Evolutionary conservation across 441 rosid species (phyloP).

Genomic region (Melianthus villosus): DNA sequence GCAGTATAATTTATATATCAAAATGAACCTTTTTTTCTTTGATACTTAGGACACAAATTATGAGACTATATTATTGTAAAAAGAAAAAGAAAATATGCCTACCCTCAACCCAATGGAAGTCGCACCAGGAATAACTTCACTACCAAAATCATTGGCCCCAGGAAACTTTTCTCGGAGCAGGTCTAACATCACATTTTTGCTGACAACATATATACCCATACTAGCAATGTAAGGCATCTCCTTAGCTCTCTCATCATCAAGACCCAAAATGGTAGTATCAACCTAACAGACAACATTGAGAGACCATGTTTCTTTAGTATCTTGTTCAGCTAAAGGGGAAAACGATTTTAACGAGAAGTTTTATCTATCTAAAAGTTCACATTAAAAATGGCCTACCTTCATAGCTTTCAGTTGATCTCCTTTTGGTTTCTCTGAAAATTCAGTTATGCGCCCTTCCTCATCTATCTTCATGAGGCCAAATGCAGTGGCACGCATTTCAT

Average conservation of each 20-base stretch:
- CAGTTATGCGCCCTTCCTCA: slow-evolving; percentile 80
- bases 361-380: neutral
- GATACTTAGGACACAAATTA: slow-evolving; percentile 8
- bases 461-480: slow-evolving; percentile 92
- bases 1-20: no score
- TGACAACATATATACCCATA: slow-evolving; percentile 59
- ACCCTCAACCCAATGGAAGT: slow-evolving; percentile 59
- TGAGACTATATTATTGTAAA: neutral
- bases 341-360: slow-evolving; percentile 3
- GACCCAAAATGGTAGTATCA: slow-evolving; percentile 83
- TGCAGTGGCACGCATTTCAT: slow-evolving; percentile 74
- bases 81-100: neutral
- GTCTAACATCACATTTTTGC: slow-evolving; percentile 31
- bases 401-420: slow-evolving; percentile 84
- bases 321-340: no score
- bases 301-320: neutral
- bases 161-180: slow-evolving; percentile 42
- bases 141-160: slow-evolving; percentile 32
- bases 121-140: slow-evolving; percentile 50
- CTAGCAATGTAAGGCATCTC: slow-evolving; percentile 89
- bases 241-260: slow-evolving; percentile 75
- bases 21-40: no score
- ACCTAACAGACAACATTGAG: slow-evolving; percentile 27
- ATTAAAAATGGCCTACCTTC: slow-evolving; percentile 26
- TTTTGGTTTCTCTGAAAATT: slow-evolving; percentile 85